These are phyloP conservation scores for Nannochloropsis salina DNA, from an alignment of 108 stramenopile genomes.

Conservation along the genomic window DNA sequence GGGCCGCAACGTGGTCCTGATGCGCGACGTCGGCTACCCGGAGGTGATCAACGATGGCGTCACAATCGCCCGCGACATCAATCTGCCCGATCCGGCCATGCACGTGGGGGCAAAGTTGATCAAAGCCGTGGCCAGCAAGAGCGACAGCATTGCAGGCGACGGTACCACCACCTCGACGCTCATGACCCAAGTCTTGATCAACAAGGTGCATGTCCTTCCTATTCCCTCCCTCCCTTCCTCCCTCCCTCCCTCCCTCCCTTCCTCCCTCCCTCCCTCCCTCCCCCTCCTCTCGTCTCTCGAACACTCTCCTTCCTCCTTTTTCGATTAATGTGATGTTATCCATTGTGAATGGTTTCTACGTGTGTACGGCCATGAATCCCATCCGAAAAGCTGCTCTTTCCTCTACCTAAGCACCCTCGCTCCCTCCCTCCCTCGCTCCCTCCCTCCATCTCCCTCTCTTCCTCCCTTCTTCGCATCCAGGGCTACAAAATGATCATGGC, in stretches of 20 bases:
- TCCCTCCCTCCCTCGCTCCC: neutral
- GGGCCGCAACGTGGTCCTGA: slow-evolving; percentile 92
- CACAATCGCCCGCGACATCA: slow-evolving; percentile 79
- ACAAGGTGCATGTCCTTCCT: too few species aligned
- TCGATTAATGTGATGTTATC: too few species aligned
- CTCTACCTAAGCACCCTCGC: neutral
- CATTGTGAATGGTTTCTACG: too few species aligned
- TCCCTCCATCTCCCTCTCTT: neutral
- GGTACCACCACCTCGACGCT: slow-evolving; percentile 94
- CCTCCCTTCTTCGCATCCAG: slow-evolving; percentile 35
- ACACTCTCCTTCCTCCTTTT: too few species aligned
- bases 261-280: neutral
- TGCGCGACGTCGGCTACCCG: slow-evolving; percentile 85
- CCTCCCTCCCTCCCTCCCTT: neutral
- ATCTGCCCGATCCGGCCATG: slow-evolving; percentile 72
- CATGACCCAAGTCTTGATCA: slow-evolving; percentile 89
- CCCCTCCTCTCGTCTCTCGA: too few species aligned
- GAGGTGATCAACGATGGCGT: slow-evolving; percentile 96
- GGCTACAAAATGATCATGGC: slow-evolving; percentile 82
- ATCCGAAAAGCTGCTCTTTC: neutral
- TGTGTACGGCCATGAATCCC: too few species aligned
- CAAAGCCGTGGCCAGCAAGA: slow-evolving; percentile 85
- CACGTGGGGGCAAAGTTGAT: slow-evolving; percentile 86
- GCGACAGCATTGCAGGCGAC: slow-evolving; percentile 88
- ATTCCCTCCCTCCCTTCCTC: neutral